Evolutionary conservation across 768 basidiomycete species (phyloP).

Genomic region (Amanita subjunquillea): DNA sequence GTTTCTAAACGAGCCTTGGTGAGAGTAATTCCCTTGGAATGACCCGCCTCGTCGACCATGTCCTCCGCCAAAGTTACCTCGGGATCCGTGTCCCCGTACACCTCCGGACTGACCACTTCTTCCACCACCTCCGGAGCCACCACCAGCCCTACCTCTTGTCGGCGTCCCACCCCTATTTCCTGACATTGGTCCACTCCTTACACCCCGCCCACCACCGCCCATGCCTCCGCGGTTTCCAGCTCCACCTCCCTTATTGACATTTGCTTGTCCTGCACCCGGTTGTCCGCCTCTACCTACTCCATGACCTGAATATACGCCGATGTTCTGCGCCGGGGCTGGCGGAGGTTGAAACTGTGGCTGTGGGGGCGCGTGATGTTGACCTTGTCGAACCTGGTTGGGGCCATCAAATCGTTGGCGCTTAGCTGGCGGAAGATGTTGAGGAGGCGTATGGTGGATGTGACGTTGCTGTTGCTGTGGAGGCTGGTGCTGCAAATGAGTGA

Average conservation of each 20-base stretch:
- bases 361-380: constrained; percentile 35
- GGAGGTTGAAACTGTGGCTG: constrained; percentile 62
- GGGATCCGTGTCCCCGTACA: constrained; percentile 52
- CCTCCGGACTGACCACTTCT: constrained; percentile 34
- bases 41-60: constrained; percentile 59
- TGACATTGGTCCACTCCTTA: constrained; percentile 42
- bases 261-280: constrained; percentile 21
- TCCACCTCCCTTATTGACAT: constrained; percentile 10
- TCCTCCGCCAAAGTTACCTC: constrained; percentile 54
- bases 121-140: constrained; percentile 26
- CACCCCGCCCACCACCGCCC: constrained; percentile 30
- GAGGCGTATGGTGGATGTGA: constrained; percentile 51
- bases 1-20: constrained; percentile 44
- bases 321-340: constrained; percentile 35
- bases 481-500: constrained; percentile 32
- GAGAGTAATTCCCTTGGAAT: constrained; percentile 34
- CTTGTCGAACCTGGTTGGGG: constrained; percentile 43
- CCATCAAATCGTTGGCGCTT: constrained; percentile 88
- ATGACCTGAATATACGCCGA: constrained; percentile 23
- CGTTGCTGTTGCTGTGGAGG: constrained; percentile 36
- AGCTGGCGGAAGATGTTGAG: constrained; percentile 82
- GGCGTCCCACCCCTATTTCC: constrained; percentile 34
- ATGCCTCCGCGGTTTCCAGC: constrained; percentile 30
- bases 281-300: constrained; percentile 28
- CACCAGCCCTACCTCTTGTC: constrained; percentile 28